These are phyloP conservation scores for Mortierella sp. DNA, from an alignment of 371 early-diverging fungal species.

Conservation along the genomic window DNA sequence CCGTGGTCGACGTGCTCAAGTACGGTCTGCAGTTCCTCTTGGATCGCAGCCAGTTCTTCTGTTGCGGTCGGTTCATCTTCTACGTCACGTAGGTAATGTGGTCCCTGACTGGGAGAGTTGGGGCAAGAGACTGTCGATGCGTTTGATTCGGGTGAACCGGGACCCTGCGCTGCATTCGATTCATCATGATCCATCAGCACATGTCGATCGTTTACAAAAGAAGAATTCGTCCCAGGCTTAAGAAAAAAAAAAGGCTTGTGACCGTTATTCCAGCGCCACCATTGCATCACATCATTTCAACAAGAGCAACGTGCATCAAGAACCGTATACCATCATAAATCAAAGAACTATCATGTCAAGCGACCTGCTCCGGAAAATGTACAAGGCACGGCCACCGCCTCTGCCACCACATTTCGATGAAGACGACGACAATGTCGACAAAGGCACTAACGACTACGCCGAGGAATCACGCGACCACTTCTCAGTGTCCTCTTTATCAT, in stretches of 20 bases:
- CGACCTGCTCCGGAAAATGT: constrained; percentile 40
- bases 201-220: no score
- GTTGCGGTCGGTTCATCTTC: constrained; percentile 7
- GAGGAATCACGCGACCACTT: constrained; percentile 8
- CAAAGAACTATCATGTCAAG: constrained; percentile 21
- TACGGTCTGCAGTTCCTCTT: constrained; percentile 76
- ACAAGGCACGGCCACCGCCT: constrained; percentile 43
- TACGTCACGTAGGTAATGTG: neutral
- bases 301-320: neutral
- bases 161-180: no score
- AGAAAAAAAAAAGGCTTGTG: no score
- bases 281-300: no score
- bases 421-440: constrained; percentile 15
- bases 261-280: no score
- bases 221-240: no score
- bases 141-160: constrained; percentile 20
- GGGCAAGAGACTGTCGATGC: constrained; percentile 34
- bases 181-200: no score
- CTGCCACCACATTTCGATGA: constrained; percentile 37
- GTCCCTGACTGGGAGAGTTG: neutral
- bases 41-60: constrained; percentile 68
- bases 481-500: constrained; percentile 6
- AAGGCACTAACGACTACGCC: constrained; percentile 10
- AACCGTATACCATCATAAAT: neutral
- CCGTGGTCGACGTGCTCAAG: constrained; percentile 75